These are phyloP conservation scores for Spencermartinsiella europaea DNA, from an alignment of 805 yeast species.

Conservation along the genomic window DNA sequence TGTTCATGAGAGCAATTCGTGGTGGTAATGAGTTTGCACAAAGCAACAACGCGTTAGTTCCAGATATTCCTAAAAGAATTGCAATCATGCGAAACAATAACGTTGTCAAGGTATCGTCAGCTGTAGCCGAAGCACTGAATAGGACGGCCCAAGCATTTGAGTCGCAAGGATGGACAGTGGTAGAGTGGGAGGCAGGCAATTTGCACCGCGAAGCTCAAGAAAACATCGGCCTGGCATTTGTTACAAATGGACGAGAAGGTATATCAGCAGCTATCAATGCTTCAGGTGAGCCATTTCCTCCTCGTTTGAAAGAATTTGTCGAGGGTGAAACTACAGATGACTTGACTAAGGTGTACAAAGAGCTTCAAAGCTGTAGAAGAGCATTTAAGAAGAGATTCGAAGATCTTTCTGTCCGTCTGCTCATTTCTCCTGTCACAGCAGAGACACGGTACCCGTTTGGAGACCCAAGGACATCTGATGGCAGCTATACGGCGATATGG, in stretches of 20 bases:
- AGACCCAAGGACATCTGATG: conserved; percentile 5
- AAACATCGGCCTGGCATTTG: not conserved
- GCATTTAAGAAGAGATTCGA: not conserved
- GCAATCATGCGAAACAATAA: not conserved
- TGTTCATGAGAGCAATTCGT: conserved; percentile 32
- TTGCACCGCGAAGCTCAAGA: not conserved
- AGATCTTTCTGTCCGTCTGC: conserved; percentile 1
- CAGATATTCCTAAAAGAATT: not conserved
- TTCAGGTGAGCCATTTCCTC: conserved; percentile 9
- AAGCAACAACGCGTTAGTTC: not conserved
- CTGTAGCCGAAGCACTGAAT: not conserved
- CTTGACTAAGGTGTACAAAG: not conserved
- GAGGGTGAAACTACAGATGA: not conserved
- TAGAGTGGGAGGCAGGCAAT: conserved; percentile 2
- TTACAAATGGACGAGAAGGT: conserved; percentile 1
- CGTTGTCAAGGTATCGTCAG: not conserved
- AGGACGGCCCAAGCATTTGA: not conserved
- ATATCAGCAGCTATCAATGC: conserved; percentile 3
- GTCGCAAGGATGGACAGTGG: conserved; percentile 2
- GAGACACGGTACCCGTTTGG: conserved; percentile 4
- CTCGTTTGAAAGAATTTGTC: conserved; percentile 2
- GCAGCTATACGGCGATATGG: conserved; percentile 9
- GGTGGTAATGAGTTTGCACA: not conserved
- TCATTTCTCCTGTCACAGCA: conserved; percentile 7
- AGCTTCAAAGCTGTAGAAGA: not conserved